Conservation (phyloP, 2,329 filamentous ascomycete species). For the Trichoderma sp. region DNA sequence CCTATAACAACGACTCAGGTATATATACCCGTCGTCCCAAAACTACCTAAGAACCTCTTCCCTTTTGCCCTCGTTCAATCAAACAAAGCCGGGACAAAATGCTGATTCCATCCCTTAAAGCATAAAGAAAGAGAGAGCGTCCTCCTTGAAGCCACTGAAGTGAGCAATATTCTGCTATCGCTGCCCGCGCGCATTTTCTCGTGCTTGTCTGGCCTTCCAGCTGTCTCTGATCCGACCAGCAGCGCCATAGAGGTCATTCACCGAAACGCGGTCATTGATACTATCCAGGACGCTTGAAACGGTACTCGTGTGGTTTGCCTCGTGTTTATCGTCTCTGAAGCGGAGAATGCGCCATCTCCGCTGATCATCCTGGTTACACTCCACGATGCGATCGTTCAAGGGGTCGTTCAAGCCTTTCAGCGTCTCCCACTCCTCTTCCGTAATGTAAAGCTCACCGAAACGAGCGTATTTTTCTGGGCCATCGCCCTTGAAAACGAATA, state of each 20-base stretch:
- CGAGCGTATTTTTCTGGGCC: slow-evolving; percentile 58
- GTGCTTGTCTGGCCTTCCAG: slow-evolving; percentile 68
- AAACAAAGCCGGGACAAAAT: background rate
- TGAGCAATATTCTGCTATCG: background rate
- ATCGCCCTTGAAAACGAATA: slow-evolving; percentile 70
- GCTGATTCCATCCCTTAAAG: background rate
- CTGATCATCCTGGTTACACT: slow-evolving; percentile 78
- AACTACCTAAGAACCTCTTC: background rate
- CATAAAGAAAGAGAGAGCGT: background rate
- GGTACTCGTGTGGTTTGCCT: slow-evolving; percentile 85
- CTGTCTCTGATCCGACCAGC: slow-evolving; percentile 73
- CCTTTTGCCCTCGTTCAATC: background rate
- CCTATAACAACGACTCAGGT: background rate
- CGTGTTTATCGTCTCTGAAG: slow-evolving; percentile 88
- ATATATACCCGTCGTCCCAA: background rate
- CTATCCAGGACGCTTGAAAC: slow-evolving; percentile 86
- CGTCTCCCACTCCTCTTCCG: slow-evolving; percentile 77
- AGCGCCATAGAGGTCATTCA: slow-evolving; percentile 73
- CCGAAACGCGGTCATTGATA: slow-evolving; percentile 81
- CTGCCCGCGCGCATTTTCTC: slow-evolving; percentile 31
- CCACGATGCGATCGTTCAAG: slow-evolving; percentile 84
- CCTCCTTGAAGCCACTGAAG: background rate
- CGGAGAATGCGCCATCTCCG: slow-evolving; percentile 83
- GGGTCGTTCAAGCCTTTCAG: slow-evolving; percentile 74
- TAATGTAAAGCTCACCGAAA: slow-evolving; percentile 69